Evolutionary conservation across 1,284 basidiomycete genomes (phyloP).

Genomic region (Wolfiporia cocos): DNA sequence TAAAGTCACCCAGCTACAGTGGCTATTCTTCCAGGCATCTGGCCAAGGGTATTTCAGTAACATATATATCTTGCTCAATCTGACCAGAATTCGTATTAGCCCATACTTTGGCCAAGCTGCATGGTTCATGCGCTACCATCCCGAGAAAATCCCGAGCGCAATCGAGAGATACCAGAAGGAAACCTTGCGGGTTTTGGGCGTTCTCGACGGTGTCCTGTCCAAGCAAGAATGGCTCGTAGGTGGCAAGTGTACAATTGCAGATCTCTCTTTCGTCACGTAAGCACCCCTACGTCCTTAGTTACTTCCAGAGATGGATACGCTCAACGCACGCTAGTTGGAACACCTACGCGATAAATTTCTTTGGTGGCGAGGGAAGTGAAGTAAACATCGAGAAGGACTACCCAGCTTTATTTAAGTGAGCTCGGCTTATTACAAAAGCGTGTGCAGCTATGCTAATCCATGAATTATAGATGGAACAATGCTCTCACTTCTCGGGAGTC

Average conservation of each 20-base stretch:
- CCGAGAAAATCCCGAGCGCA: conserved; percentile 18
- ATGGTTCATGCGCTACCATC: conserved; percentile 20
- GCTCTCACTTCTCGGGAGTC: too few species aligned
- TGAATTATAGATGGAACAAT: too few species aligned
- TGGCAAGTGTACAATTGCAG: conserved; percentile 10
- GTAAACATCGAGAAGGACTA: background rate
- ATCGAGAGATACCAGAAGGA: conserved; percentile 26
- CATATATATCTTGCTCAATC: background rate
- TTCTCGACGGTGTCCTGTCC: conserved; percentile 19
- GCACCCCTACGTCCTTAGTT: background rate
- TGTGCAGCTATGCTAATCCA: too few species aligned
- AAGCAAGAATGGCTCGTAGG: conserved; percentile 14
- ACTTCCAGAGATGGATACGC: background rate
- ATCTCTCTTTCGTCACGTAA: conserved; percentile 12
- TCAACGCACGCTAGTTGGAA: background rate
- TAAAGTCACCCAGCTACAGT: conserved; percentile 16
- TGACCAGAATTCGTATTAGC: background rate
- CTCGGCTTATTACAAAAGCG: too few species aligned
- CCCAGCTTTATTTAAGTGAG: background rate
- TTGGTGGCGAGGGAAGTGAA: background rate
- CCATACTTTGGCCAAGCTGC: conserved; percentile 17
- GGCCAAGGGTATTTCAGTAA: conserved; percentile 14
- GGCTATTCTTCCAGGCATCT: conserved; percentile 23
- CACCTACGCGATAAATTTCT: background rate
- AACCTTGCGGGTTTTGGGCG: conserved; percentile 21